Evolutionary conservation across 2,329 filamentous ascomycete species (phyloP), one percentile per base, ranked within the genome.

Genomic region (Alternaria triticina): DNA sequence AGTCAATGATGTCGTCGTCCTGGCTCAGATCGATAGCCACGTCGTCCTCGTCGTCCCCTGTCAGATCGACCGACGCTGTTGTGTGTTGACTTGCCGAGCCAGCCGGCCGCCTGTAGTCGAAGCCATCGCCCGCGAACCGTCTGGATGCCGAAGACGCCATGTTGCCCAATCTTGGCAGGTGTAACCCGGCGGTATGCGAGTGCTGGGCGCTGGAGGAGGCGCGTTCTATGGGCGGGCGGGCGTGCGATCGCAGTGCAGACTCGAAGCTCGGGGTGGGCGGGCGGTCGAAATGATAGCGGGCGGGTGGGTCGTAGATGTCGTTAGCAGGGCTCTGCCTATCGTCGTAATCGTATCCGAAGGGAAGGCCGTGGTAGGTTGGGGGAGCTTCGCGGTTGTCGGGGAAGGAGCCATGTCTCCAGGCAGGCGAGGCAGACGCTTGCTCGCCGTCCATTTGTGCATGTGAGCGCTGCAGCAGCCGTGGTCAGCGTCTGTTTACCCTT

Each of bases 31-130:
- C 66, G 12, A 62, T 72, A 59, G 54, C 69, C 49, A 12, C 61
- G 8, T 65, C 62, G 3, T 67, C 66, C 8, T 66, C 64, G 9
- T 66, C 64, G 9, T 68, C 64, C 44, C 43, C 63, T 11, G 81
- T 83, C 79, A 82, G 77, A 25, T 82, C 80, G 10, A 82, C 75
- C 2, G 87, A 43, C 23, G 62, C 61, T 6, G 60, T 59, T 6
- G 36, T 23, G 22, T 57, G 54, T 11, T 55, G 54, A 25, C 52
- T 62, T 13, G 68, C 63, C 77, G 81, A 77, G 15, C 82, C 80
- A 15, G 81, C 76, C 2, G 87, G 87, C 63, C 85, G 80, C 62
- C 87, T 80, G 65, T 82, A 86, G 66, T 89, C 87, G 47, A 83
- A 79, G 5, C 86, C 86, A 77, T 88, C 85, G n/a, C 86, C 84